Base-by-base conservation (phyloP, 2,329 filamentous ascomycete genomes). In the Apiospora koreana region DNA sequence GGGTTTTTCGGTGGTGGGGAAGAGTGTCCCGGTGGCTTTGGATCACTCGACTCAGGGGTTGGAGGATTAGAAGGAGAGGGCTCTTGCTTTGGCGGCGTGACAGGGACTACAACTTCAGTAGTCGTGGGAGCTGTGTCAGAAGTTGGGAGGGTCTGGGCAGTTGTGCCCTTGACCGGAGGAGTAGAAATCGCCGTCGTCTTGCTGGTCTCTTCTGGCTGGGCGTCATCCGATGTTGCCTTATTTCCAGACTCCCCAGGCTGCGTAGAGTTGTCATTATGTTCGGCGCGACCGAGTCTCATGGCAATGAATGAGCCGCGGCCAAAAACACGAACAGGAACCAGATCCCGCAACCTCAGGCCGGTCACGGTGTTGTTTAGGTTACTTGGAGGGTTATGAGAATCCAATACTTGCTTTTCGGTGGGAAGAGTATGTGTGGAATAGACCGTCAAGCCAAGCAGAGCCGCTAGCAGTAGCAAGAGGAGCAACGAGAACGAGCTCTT, bases 391-490 rank as follows among this genome's bases (percentile, higher is more conserved):
- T 62, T 62, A 2, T 10, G 21, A 14, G 54, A 38, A 31, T 8
- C 31, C 21, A 38, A 46, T 18, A 68, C 31, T 35, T 68, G 43
- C n/a, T 21, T 28, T 28, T 48, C 21, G 31, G 35, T 54, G 8
- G 66, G 66, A 16, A 68, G 14, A 41, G 23, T 21, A 2, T 68
- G 31, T 4, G n/a, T 42, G 10, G 66, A 38, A 38, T 50, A 68
- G 23, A 38, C 43, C 23, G 45, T 42, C 25, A 68, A 18, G 18
- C 43, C 66, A 25, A 68, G 43, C 1, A 68, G 35, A 10, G 31
- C 45, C 35, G 28, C 66, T 31, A 68, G 35, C 35, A 68, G 21
- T 35, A 68, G 25, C 18, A 68, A 68, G 18, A 68, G 66, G n/a
- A 68, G 3, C 18, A 54, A 25, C 5, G 45, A 54, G 35, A 68